phyloP scores from a whole-genome alignment of 768 basidiomycete genomes.

The Termitomyces sp. region DNA sequence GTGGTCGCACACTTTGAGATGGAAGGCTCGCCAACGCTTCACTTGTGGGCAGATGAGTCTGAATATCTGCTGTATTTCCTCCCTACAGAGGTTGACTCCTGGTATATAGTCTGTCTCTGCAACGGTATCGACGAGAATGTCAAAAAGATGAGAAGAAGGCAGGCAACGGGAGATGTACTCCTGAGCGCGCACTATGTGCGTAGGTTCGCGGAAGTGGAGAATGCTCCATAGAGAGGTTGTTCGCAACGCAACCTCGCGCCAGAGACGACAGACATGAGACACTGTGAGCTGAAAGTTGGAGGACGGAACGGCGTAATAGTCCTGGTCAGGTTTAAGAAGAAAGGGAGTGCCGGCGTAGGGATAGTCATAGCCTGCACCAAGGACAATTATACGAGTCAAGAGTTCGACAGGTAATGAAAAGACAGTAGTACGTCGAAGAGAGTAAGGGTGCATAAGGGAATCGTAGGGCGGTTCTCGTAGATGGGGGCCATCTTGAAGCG shows the following conservation, averaged over 20 bases:
- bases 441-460: conserved; percentile 10
- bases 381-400: conserved; percentile 47
- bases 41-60: conserved; percentile 40
- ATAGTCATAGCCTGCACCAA: conserved; percentile 41
- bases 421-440: conserved; percentile 24
- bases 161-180: conserved; percentile 36
- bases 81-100: conserved; percentile 46
- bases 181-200: conserved; percentile 42
- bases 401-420: conserved; percentile 54
- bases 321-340: conserved; percentile 41
- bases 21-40: conserved; percentile 50
- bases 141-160: conserved; percentile 25
- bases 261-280: conserved; percentile 53
- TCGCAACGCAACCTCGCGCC: conserved; percentile 48
- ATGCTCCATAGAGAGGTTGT: conserved; percentile 51
- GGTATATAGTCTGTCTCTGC: conserved; percentile 39
- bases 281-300: conserved; percentile 48
- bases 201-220: conserved; percentile 45
- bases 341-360: conserved; percentile 42
- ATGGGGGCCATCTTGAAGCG: conserved; percentile 3
- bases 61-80: conserved; percentile 43
- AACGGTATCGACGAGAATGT: conserved; percentile 56
- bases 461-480: conserved; percentile 8
- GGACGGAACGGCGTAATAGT: conserved; percentile 32
- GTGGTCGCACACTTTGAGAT: conserved; percentile 54